A percentile compares a stretch with the other conserved stretches of the same genome.
Evolutionary conservation across 495 filamentous ascomycete species (phyloP).

Genomic region (Massariosphaeria phaeospora): DNA sequence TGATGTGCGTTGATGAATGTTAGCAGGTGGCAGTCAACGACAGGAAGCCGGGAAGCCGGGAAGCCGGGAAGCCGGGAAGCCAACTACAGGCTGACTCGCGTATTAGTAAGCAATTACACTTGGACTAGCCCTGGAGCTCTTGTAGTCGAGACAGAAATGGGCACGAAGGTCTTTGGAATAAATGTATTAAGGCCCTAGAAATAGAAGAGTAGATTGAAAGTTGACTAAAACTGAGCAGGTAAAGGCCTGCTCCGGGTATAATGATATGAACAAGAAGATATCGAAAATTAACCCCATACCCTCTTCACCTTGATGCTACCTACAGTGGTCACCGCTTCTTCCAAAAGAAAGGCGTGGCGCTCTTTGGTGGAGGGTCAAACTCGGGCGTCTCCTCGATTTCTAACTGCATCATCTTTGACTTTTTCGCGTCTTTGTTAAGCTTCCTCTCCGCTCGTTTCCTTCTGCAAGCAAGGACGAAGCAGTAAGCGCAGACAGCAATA

Average conservation of each 20-base stretch:
- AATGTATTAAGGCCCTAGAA: too few species aligned
- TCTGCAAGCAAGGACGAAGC: slow-evolving; percentile 8
- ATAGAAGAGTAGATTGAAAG: background rate
- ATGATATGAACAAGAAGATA: slow-evolving; percentile 9
- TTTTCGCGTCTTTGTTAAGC: slow-evolving; percentile 15
- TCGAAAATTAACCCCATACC: background rate
- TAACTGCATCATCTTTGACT: slow-evolving; percentile 25
- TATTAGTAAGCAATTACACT: background rate
- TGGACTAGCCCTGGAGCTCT: too few species aligned
- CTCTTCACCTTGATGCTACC: background rate
- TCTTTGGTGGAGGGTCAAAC: slow-evolving; percentile 24
- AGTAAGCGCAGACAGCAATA: slow-evolving; percentile 12
- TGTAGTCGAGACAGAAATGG: background rate
- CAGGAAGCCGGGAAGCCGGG: too few species aligned
- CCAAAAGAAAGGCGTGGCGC: slow-evolving; percentile 19
- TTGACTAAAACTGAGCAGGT: slow-evolving; percentile 3
- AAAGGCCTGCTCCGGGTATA: slow-evolving; percentile 21
- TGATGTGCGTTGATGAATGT: too few species aligned
- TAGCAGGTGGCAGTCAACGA: too few species aligned
- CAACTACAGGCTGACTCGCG: too few species aligned
- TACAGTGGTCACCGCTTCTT: slow-evolving; percentile 12
- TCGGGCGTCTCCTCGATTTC: slow-evolving; percentile 26
- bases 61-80: too few species aligned
- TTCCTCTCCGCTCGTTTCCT: slow-evolving; percentile 12
- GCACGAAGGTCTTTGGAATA: too few species aligned